Percentiles rank a stretch among this genome's conserved stretches.
Evolutionary conservation across 495 filamentous ascomycete species (phyloP).

Genomic region (Monascus purpureus): DNA sequence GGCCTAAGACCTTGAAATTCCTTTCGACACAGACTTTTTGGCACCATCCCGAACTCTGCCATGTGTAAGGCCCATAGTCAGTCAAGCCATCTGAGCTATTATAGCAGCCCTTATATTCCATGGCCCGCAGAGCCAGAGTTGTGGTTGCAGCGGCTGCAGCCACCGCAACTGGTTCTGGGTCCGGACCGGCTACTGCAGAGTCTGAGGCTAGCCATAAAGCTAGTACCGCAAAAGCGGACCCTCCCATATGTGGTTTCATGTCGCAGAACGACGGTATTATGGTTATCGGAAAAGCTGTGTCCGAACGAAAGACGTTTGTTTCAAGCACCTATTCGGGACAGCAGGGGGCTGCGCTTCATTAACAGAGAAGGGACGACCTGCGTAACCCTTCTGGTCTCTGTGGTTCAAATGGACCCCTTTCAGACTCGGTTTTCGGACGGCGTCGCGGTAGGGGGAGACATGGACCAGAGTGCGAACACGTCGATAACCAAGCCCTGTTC

Average conservation of each 20-base stretch:
- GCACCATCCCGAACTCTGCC: slow-evolving; percentile 37
- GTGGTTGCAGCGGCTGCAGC: slow-evolving; percentile 4
- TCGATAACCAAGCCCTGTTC: background rate
- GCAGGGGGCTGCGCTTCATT: slow-evolving; percentile 7
- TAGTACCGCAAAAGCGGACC: slow-evolving; percentile 14
- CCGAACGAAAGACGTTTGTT: slow-evolving; percentile 1
- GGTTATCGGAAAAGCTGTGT: background rate
- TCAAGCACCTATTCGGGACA: slow-evolving; percentile 12
- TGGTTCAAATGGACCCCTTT: background rate
- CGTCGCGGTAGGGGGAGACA: background rate
- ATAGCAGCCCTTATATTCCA: slow-evolving; percentile 20
- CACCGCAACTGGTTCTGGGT: slow-evolving; percentile 4
- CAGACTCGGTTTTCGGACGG: background rate
- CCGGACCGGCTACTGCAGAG: slow-evolving; percentile 9
- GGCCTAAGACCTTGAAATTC: slow-evolving; percentile 25
- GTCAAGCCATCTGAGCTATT: slow-evolving; percentile 10
- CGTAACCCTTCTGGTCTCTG: slow-evolving; percentile 25
- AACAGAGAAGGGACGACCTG: slow-evolving; percentile 28
- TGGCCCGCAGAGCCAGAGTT: slow-evolving; percentile 1
- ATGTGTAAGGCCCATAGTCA: slow-evolving; percentile 25
- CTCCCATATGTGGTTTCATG: slow-evolving; percentile 19
- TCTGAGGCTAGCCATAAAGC: slow-evolving; percentile 14
- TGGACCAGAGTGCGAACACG: background rate
- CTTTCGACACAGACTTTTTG: slow-evolving; percentile 19
- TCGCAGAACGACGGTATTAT: slow-evolving; percentile 10